A percentile compares a stretch with the other conserved stretches of the same genome.
Evolutionary conservation across 1,284 basidiomycete species (phyloP).

Genomic region (Apiotrichum sp.): DNA sequence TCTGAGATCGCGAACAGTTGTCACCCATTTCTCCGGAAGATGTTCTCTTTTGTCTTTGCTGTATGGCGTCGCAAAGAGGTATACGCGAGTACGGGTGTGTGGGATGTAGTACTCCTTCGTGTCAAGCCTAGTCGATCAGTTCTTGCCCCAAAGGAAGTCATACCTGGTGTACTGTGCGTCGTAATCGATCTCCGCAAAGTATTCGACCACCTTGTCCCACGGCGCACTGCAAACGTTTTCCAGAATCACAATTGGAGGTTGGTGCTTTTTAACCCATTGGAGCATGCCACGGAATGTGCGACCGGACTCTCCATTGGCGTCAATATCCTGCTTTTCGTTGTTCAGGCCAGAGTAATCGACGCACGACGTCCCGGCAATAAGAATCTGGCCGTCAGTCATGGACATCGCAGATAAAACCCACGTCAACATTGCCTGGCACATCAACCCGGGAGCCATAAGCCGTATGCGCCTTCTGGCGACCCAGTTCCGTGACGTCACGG

Average conservation of each 20-base stretch:
- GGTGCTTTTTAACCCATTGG: slow-evolving; percentile 79
- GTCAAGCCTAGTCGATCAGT: slow-evolving; percentile 55
- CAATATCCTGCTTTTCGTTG: slow-evolving; percentile 83
- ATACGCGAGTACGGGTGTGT: slow-evolving; percentile 84
- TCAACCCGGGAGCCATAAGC: slow-evolving; percentile 80
- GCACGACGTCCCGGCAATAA: slow-evolving; percentile 89
- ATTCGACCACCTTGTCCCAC: slow-evolving; percentile 68
- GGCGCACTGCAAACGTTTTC: slow-evolving; percentile 93
- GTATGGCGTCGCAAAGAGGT: slow-evolving; percentile 60
- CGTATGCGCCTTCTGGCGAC: slow-evolving; percentile 70
- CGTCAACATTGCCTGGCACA: slow-evolving; percentile 84
- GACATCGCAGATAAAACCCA: slow-evolving; percentile 11
- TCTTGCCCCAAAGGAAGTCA: too few species aligned
- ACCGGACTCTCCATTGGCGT: slow-evolving; percentile 83
- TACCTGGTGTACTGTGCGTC: slow-evolving; percentile 55
- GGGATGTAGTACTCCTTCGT: slow-evolving; percentile 93
- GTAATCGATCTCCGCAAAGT: slow-evolving; percentile 72
- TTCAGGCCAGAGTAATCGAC: slow-evolving; percentile 95
- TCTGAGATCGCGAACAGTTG: slow-evolving; percentile 60
- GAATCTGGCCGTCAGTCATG: slow-evolving; percentile 46
- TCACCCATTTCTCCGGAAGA: slow-evolving; percentile 66
- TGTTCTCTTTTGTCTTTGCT: slow-evolving; percentile 35
- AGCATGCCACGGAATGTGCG: slow-evolving; percentile 86
- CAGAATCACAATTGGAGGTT: slow-evolving; percentile 81
- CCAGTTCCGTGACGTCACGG: slow-evolving; percentile 88